These are phyloP conservation scores for Elsinoe batatas DNA, from an alignment of 2,329 filamentous ascomycete species.

Conservation along the genomic window DNA sequence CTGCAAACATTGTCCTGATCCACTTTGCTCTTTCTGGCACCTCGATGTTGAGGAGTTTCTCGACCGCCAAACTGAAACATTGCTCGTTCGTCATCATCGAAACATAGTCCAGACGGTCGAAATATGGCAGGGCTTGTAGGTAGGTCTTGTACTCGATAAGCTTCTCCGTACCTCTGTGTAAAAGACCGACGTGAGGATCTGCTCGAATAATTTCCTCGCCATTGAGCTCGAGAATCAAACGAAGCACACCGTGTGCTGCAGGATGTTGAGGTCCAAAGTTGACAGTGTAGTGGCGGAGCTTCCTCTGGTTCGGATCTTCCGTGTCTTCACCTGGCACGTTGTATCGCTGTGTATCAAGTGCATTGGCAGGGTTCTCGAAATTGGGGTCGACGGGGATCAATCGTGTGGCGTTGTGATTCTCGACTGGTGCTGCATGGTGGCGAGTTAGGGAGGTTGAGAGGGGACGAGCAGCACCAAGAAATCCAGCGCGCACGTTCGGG, in stretches of 20 bases:
- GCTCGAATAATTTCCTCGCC: constrained; percentile 95
- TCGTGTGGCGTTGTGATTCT: constrained; percentile 45
- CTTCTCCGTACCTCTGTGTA: constrained; percentile 97
- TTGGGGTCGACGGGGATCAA: constrained; percentile 56
- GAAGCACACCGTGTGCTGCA: constrained; percentile 93
- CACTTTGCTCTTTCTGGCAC: constrained; percentile 93
- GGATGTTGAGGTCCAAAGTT: constrained; percentile 99
- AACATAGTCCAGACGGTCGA: constrained; percentile 96
- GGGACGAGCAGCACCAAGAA: constrained; percentile 33
- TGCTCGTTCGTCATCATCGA: constrained; percentile 99
- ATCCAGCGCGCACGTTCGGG: constrained; percentile 21
- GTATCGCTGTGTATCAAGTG: constrained; percentile 35
- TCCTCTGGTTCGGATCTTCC: constrained; percentile 52
- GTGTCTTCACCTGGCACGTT: constrained; percentile 38
- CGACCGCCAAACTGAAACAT: constrained; percentile 87
- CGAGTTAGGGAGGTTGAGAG: constrained; percentile 58
- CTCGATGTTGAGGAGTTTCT: constrained; percentile 96
- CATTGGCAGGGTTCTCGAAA: constrained; percentile 44
- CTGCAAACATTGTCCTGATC: constrained; percentile 90
- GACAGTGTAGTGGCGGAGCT: constrained; percentile 97
- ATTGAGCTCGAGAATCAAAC: constrained; percentile 92
- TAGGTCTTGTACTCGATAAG: constrained; percentile 99
- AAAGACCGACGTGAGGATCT: constrained; percentile 90
- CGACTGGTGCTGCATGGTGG: constrained; percentile 49
- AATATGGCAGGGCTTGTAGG: constrained; percentile 94